Evolutionary conservation across 345 rosid species (phyloP).

Genomic region (Salix koriyanagi): DNA sequence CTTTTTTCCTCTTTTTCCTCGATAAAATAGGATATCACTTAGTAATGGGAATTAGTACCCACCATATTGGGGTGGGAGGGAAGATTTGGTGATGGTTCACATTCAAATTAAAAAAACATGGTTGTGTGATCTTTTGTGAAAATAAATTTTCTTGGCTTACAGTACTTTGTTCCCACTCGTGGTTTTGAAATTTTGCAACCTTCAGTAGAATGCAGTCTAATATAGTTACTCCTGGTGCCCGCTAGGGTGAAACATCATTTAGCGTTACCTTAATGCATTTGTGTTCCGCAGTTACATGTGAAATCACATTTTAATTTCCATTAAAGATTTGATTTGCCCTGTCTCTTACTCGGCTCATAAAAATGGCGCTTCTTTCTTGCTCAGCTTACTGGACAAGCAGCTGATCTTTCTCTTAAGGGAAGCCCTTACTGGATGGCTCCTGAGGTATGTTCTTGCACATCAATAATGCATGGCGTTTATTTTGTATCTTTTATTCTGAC

Average conservation of each 20-base stretch:
- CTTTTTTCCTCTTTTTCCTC: not conserved
- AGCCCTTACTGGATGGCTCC: constrained; percentile 99
- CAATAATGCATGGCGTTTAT: not conserved
- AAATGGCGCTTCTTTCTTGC: constrained; percentile 16
- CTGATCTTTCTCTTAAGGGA: constrained; percentile 88
- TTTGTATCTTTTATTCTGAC: constrained; percentile 17
- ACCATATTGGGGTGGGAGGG: not conserved
- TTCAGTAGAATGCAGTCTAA: not conserved
- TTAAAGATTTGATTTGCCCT: not conserved
- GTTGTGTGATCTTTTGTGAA: not conserved
- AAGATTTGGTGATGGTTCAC: not conserved
- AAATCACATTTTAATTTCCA: not conserved
- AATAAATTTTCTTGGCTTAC: not conserved
- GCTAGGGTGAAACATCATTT: not conserved
- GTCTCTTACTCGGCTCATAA: constrained; percentile 6
- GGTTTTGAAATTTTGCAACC: not conserved
- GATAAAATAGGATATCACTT: not conserved
- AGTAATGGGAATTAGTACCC: not conserved
- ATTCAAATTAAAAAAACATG: not conserved
- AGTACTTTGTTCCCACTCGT: not conserved
- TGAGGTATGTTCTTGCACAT: constrained; percentile 52
- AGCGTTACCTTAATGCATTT: not conserved
- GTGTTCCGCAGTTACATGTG: not conserved
- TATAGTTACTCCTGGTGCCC: no score
- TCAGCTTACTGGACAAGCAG: constrained; percentile 85